phyloP scores from a whole-genome alignment of 305 asterid genomes.

The Coffea humblotiana region DNA sequence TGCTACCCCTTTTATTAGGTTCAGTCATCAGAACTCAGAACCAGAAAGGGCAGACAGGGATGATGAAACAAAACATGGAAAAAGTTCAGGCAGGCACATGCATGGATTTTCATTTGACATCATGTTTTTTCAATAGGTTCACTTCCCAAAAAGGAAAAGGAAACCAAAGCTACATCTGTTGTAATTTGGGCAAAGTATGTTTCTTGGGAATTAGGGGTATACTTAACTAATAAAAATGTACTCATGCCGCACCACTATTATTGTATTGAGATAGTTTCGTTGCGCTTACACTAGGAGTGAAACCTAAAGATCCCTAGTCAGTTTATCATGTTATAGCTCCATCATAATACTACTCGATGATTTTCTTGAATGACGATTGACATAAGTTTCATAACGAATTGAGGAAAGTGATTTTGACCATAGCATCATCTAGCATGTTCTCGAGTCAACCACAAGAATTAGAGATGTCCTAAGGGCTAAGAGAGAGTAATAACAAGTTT shows the following conservation, averaged over 20 bases:
- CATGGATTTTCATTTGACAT: slow-evolving; percentile 9
- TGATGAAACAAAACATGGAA: slow-evolving; percentile 19
- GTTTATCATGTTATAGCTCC: not conserved
- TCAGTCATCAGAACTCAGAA: slow-evolving; percentile 17
- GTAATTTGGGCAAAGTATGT: not conserved
- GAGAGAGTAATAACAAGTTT: not conserved
- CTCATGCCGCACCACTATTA: not conserved
- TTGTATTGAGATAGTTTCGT: not conserved
- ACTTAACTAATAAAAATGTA: not conserved
- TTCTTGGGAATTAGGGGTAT: not conserved
- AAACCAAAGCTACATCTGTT: not conserved
- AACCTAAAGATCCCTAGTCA: not conserved
- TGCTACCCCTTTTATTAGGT: slow-evolving; percentile 19
- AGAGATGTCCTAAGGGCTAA: not conserved
- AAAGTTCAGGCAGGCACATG: slow-evolving; percentile 22
- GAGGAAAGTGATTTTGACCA: not conserved
- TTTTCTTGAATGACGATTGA: slow-evolving; percentile 7
- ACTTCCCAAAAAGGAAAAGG: slow-evolving; percentile 16
- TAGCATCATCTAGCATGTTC: not conserved
- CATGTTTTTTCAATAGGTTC: slow-evolving; percentile 17
- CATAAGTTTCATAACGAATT: not conserved
- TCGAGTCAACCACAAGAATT: not conserved
- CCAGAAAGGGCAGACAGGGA: slow-evolving; percentile 35
- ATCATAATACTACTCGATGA: not conserved
- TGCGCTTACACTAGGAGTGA: not conserved